Evolutionary conservation across 129 eudicot genomes (phyloP).

Genomic region (Arctium minus): DNA sequence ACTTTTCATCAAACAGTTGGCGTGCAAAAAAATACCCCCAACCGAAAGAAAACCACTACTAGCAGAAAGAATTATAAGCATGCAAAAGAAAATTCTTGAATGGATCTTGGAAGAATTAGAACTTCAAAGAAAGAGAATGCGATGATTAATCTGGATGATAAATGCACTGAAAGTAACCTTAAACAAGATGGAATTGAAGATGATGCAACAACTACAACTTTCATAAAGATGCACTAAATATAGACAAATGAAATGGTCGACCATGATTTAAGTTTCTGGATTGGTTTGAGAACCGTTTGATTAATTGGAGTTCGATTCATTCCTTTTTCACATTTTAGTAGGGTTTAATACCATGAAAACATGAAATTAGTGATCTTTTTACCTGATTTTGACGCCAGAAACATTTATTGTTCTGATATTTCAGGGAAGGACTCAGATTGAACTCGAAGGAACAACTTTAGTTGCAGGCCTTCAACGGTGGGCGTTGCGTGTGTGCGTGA

Average conservation of each 20-base stretch:
- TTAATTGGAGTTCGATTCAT: neutral
- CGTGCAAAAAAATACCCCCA: conserved; percentile 6
- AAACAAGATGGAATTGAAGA: neutral
- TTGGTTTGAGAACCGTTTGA: neutral
- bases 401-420: neutral
- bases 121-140: neutral
- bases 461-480: neutral
- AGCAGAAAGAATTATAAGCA: conserved; percentile 5
- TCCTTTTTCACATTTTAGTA: neutral
- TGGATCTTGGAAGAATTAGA: neutral
- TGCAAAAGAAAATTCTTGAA: neutral
- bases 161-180: neutral
- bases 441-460: neutral
- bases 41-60: neutral
- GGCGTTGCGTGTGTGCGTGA: neutral
- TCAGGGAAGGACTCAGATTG: neutral
- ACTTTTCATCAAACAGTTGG: conserved; percentile 22
- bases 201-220: neutral
- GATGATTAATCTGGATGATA: neutral
- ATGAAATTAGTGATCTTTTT: neutral
- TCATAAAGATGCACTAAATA: neutral
- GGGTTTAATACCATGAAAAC: conserved; percentile 1
- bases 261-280: neutral
- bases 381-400: conserved; percentile 2
- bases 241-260: neutral